Percentiles rank a stretch among this genome's conserved stretches.
Evolutionary conservation across 1,139 yeast species (phyloP).

Genomic region (Debaryomyces nepalensis): DNA sequence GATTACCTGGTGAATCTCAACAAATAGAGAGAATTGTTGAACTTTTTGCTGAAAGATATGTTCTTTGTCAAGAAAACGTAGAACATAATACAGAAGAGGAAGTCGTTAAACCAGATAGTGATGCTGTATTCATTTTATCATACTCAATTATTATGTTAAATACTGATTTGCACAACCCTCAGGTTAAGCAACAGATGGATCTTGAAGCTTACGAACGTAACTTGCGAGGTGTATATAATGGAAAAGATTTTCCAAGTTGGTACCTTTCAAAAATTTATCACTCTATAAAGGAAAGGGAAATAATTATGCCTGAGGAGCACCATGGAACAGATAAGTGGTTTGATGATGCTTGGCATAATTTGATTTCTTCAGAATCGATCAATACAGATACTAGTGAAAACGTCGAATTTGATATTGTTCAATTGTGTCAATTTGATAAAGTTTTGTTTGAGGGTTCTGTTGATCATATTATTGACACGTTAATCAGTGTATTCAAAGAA

Average conservation of each 20-base stretch:
- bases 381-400: constrained; percentile 27
- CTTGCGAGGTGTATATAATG: constrained; percentile 77
- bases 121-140: constrained; percentile 72
- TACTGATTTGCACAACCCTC: constrained; percentile 80
- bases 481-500: constrained; percentile 77
- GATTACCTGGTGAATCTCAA: constrained; percentile 97
- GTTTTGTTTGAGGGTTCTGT: constrained; percentile 69
- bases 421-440: constrained; percentile 60
- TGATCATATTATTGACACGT: constrained; percentile 65
- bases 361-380: constrained; percentile 57
- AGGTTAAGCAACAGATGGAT: constrained; percentile 85
- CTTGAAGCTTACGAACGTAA: constrained; percentile 80
- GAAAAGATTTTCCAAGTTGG: constrained; percentile 83
- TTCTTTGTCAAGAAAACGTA: constrained; percentile 51
- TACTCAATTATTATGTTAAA: constrained; percentile 79
- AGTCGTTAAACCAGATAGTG: constrained; percentile 68
- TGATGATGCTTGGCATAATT: constrained; percentile 90
- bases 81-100: constrained; percentile 26
- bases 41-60: constrained; percentile 80
- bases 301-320: constrained; percentile 97
- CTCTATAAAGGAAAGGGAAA: constrained; percentile 84
- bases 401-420: constrained; percentile 25
- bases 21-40: constrained; percentile 93
- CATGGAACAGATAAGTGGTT: constrained; percentile 87
- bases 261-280: constrained; percentile 78